Evolutionary conservation across 495 filamentous ascomycete species (phyloP).

Genomic region (Entonaema liquescens): DNA sequence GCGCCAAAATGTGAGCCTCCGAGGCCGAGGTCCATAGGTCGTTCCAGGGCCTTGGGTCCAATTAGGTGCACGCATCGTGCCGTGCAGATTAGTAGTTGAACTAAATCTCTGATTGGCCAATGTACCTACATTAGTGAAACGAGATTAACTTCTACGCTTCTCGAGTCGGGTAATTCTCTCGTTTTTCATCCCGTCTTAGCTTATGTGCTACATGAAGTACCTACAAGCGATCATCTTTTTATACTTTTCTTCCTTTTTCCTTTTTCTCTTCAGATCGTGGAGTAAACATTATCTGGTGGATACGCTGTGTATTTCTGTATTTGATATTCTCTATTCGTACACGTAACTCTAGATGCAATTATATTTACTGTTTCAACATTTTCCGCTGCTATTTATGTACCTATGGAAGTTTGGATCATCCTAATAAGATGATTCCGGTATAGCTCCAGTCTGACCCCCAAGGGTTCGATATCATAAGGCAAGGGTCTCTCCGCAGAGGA

Average conservation of each 20-base stretch:
- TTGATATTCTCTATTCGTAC: neutral
- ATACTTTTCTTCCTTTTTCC: neutral
- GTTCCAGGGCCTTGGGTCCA: constrained; percentile 2
- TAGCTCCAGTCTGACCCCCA: constrained; percentile 17
- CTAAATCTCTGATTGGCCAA: constrained; percentile 2
- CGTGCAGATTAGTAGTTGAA: neutral
- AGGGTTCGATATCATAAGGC: constrained; percentile 27
- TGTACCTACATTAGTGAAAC: constrained; percentile 22
- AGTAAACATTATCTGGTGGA: neutral
- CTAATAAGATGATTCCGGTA: constrained; percentile 18
- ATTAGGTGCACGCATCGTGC: neutral
- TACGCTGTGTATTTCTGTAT: neutral
- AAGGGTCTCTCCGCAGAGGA: constrained; percentile 36
- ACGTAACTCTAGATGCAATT: neutral
- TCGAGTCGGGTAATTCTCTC: constrained; percentile 30
- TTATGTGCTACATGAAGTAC: neutral
- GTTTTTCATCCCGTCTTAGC: constrained; percentile 1
- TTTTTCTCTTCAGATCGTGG: neutral
- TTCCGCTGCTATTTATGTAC: neutral
- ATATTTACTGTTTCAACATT: constrained; percentile 9
- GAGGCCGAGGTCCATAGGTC: neutral
- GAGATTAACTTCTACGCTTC: constrained; percentile 3
- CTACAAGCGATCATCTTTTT: too few relatives aligned
- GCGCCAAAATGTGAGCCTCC: neutral
- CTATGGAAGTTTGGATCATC: neutral